These are phyloP conservation scores for Claviceps fusiformis DNA, from an alignment of 2,329 filamentous ascomycete species.

Conservation along the genomic window DNA sequence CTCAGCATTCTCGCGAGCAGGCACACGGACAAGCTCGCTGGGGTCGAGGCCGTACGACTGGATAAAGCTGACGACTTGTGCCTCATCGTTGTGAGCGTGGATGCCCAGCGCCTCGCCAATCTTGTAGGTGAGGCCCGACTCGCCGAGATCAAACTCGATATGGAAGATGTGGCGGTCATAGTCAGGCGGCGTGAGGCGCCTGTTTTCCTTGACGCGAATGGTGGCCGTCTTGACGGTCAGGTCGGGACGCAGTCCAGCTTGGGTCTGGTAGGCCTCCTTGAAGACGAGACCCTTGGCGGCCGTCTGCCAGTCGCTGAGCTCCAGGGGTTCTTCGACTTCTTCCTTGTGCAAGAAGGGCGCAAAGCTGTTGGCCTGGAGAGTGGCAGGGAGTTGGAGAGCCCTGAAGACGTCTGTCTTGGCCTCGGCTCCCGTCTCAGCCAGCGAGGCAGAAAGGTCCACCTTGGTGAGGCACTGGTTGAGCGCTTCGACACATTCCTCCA, in stretches of 20 bases:
- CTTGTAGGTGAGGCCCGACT: conserved; percentile 85
- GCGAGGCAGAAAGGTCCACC: conserved; percentile 65
- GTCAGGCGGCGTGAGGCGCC: conserved; percentile 69
- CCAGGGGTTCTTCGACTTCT: conserved; percentile 52
- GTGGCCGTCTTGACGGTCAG: conserved; percentile 73
- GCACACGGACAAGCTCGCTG: conserved; percentile 79
- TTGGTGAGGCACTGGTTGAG: conserved; percentile 58
- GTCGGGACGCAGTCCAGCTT: conserved; percentile 66
- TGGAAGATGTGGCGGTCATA: conserved; percentile 99
- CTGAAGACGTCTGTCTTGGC: conserved; percentile 35
- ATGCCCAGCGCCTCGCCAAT: conserved; percentile 96
- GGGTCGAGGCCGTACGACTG: conserved; percentile 74
- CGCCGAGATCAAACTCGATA: conserved; percentile 92
- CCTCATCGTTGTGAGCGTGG: conserved; percentile 82
- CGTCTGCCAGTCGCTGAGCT: conserved; percentile 64
- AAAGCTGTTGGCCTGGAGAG: conserved; percentile 71
- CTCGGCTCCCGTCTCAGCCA: conserved; percentile 56
- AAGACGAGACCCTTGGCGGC: conserved; percentile 81
- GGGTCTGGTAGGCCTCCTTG: conserved; percentile 82
- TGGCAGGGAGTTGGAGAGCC: conserved; percentile 40
- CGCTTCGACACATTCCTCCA: conserved; percentile 48
- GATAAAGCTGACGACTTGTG: conserved; percentile 74
- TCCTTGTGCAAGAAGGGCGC: conserved; percentile 70
- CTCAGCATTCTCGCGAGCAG: conserved; percentile 62
- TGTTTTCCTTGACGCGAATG: conserved; percentile 88